These are phyloP conservation scores for Podaxis sp. DNA, from an alignment of 768 basidiomycete genomes.

Conservation along the genomic window DNA sequence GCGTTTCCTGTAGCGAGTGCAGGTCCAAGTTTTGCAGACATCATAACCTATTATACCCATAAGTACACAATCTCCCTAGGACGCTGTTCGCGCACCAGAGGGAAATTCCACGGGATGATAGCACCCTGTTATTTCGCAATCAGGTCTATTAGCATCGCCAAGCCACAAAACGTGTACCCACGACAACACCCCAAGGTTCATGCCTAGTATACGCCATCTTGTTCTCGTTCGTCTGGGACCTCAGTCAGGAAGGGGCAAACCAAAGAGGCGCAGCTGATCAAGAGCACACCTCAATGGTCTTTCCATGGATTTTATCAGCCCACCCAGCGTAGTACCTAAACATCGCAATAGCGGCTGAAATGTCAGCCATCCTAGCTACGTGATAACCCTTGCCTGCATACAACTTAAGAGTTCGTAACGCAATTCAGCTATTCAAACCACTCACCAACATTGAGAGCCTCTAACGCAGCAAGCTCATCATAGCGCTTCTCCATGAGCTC, in stretches of 20 bases:
- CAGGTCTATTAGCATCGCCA: not conserved
- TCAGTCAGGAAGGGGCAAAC: not conserved
- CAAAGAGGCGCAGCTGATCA: not conserved
- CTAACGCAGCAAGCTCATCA: constrained; percentile 69
- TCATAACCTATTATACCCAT: constrained; percentile 32
- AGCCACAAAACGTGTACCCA: constrained; percentile 11
- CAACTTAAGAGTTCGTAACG: not conserved
- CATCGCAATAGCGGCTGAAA: constrained; percentile 39
- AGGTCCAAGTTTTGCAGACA: constrained; percentile 67
- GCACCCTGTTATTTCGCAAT: constrained; percentile 26
- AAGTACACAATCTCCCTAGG: not conserved
- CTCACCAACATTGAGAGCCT: constrained; percentile 63
- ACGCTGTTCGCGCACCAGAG: constrained; percentile 17
- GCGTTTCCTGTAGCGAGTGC: constrained; percentile 76
- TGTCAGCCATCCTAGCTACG: constrained; percentile 44
- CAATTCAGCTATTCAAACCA: not conserved
- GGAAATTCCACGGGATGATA: constrained; percentile 65
- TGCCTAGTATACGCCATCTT: constrained; percentile 68
- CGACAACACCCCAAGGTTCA: constrained; percentile 57
- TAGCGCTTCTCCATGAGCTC: constrained; percentile 55
- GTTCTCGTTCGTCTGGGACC: constrained; percentile 38
- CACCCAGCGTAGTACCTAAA: constrained; percentile 85
- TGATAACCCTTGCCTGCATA: constrained; percentile 50
- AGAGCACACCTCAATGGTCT: constrained; percentile 58
- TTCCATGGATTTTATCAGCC: constrained; percentile 81